These are phyloP conservation scores for Trapa bicornis DNA, from an alignment of 345 rosid species.

Conservation along the genomic window DNA sequence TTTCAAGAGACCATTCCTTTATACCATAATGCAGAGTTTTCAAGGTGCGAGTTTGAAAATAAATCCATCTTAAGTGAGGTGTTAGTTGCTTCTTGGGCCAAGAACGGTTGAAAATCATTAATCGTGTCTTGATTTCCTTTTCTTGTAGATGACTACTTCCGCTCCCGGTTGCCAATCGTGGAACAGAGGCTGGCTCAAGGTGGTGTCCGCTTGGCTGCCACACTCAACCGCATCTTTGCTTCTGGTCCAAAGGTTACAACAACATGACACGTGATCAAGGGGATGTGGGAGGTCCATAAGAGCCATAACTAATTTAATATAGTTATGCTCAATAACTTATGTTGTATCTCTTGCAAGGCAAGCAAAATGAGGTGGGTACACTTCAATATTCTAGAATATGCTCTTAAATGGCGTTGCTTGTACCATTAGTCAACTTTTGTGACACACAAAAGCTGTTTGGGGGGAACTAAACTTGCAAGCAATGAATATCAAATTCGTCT, in stretches of 20 bases:
- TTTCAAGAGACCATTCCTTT: background rate
- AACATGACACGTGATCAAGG: conserved; percentile 18
- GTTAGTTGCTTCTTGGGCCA: background rate
- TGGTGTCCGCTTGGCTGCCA: conserved; percentile 71
- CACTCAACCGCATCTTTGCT: conserved; percentile 65
- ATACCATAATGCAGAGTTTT: background rate
- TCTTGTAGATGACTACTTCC: conserved; percentile 56
- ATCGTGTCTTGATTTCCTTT: conserved; percentile 1
- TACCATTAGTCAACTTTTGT: conserved; percentile 13
- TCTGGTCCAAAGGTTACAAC: conserved; percentile 24
- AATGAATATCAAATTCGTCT: conserved; percentile 17
- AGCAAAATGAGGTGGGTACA: conserved; percentile 6
- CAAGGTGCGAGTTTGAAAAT: background rate
- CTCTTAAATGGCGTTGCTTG: conserved; percentile 16
- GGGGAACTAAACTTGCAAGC: conserved; percentile 41
- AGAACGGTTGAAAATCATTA: background rate
- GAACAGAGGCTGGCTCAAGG: conserved; percentile 80
- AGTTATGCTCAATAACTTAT: no score
- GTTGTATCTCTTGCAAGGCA: conserved; percentile 13
- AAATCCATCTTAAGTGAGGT: background rate
- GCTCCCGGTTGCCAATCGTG: conserved; percentile 66
- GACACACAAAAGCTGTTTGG: conserved; percentile 9
- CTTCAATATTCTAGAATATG: conserved; percentile 22
- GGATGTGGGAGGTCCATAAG: background rate
- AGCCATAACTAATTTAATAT: background rate